Evolutionary conservation across 345 rosid genomes (phyloP), one percentile per base, ranked within the genome.

Genomic region (Eucalyptus shirleyi): DNA sequence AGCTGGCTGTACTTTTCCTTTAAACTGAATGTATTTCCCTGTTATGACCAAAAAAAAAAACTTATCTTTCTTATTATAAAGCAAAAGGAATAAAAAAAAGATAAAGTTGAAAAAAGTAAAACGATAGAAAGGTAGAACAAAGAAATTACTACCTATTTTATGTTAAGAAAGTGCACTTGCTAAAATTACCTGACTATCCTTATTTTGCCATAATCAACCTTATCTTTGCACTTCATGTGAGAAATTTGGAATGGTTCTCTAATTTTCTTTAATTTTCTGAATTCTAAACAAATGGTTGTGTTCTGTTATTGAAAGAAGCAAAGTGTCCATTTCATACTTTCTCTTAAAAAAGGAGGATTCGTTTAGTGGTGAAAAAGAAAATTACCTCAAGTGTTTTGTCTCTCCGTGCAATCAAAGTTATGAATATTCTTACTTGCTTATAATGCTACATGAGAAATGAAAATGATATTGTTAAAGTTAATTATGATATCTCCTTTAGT

Each of bases 51-150:
- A 40, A 40, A 34, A 42, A 42, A 42, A 42, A 42, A 42, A 42
- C 8, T 42, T 42, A 44, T 44, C 44, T 44, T 44, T 44, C 47
- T 45, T 45, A 45, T 45, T 56, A 56, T 24, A 9, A 56, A 56
- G 62, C 12, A 59, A 59, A 59, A 26, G 65, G 30, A 0, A 2
- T 5, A 59, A 56, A 24, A 59, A 9, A 24, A 56, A 59, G 13
- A 26, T 59, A 24, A 59, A 24, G 30, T 23, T 24, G 0, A 59
- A 59, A 0, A 10, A 24, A 24, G 1, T 0, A 56, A 56, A 59
- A 23, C 0, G 30, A 59, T 59, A 59, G 12, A 59, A 59, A 59
- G 15, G 65, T 59, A 26, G 28, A 24, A 59, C 13, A 59, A 59
- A 59, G 13, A 59, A 59, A 56, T 56, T 16, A 0, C 60, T 59